Evolutionary conservation across 768 basidiomycete species (phyloP).

Genomic region (Solioccasus polychromus): DNA sequence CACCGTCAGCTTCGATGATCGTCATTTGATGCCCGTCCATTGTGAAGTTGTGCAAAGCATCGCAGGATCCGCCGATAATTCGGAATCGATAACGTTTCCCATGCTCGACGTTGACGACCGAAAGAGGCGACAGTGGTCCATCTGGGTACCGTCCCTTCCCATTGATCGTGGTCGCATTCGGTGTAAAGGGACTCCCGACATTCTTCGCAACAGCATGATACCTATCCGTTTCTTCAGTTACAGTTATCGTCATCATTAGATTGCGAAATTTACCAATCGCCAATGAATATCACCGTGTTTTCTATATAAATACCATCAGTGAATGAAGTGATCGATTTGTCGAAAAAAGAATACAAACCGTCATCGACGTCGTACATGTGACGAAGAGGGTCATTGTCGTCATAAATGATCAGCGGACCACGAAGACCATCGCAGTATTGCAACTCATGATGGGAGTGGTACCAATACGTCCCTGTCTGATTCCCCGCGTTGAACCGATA

Average conservation of each 20-base stretch:
- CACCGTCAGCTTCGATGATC: constrained; percentile 45
- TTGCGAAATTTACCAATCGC: constrained; percentile 39
- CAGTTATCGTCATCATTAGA: neutral
- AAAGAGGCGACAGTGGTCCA: constrained; percentile 32
- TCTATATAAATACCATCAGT: constrained; percentile 24
- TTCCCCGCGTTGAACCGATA: constrained; percentile 39
- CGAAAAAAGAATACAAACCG: constrained; percentile 26
- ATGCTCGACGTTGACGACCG: constrained; percentile 37
- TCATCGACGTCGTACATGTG: constrained; percentile 46
- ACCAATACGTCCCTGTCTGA: constrained; percentile 50
- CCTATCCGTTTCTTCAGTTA: constrained; percentile 13
- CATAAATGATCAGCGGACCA: constrained; percentile 44
- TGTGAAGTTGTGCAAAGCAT: constrained; percentile 30
- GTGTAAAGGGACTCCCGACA: constrained; percentile 24
- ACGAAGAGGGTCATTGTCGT: constrained; percentile 41
- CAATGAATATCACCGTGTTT: constrained; percentile 40
- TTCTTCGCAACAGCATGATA: constrained; percentile 24
- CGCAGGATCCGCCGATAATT: constrained; percentile 34
- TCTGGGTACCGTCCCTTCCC: constrained; percentile 39
- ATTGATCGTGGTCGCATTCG: constrained; percentile 44
- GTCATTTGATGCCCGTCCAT: constrained; percentile 37
- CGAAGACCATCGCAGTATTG: constrained; percentile 44
- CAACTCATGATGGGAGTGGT: constrained; percentile 39
- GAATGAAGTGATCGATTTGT: neutral
- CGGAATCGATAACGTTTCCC: constrained; percentile 42